Conservation (phyloP, 2,329 filamentous ascomycete species). For the Cryphonectria japonica region DNA sequence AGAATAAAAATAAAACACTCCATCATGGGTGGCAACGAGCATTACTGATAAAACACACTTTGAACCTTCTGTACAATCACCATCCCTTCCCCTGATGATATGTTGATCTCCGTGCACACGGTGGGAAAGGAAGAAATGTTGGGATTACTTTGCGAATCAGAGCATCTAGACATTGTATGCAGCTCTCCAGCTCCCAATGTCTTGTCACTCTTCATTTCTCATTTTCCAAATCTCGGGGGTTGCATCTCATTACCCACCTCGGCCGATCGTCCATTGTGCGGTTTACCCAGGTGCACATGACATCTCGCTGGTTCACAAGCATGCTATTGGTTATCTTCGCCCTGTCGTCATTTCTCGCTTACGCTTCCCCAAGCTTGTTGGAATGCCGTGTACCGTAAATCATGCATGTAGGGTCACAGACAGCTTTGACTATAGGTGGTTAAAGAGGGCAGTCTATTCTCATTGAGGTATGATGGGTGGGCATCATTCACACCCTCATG, state of each 20-base stretch:
- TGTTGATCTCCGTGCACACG: not conserved
- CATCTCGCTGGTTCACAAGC: not conserved
- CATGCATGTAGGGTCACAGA: not conserved
- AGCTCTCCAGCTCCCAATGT: not conserved
- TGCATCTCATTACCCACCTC: not conserved
- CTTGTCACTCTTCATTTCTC: not conserved
- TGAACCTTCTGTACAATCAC: not conserved
- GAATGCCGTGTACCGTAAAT: not conserved
- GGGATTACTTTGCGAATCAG: not conserved
- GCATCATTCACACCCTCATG: not conserved
- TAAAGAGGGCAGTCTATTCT: not conserved
- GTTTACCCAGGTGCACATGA: not conserved
- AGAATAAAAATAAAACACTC: no score
- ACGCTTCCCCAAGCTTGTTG: not conserved
- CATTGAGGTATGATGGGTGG: not conserved
- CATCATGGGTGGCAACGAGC: not conserved
- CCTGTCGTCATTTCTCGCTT: constrained; percentile 4
- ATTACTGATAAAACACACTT: not conserved
- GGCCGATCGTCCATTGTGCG: not conserved
- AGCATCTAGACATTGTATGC: not conserved
- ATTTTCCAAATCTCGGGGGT: not conserved
- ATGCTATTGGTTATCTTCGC: not conserved
- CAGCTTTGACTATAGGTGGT: not conserved
- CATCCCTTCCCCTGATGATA: not conserved
- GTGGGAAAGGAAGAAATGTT: not conserved